Base-by-base conservation (phyloP, 441 rosid species). In the Euphorbia neoarborescens region DNA sequence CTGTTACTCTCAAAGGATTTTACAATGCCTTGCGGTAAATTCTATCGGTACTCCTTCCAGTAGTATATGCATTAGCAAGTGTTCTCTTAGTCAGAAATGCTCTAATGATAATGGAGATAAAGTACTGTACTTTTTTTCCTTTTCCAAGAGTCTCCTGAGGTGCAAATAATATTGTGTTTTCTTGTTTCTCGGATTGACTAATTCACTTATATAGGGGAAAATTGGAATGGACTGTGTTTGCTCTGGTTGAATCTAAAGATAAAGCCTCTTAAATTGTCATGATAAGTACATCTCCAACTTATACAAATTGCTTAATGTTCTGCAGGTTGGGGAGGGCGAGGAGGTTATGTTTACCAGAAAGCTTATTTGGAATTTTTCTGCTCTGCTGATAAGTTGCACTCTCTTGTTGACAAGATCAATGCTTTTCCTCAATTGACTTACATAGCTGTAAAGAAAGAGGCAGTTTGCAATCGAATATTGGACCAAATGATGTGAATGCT, bases 321-420 rank as follows among this genome's bases (percentile, higher is more conserved):
- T 75, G 79, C 85, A 92, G 99, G 99, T 73, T 94, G 98, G 98
- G 98, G 99, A 37, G 94, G 96, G 12, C 89, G 90, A 59, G 96
- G 99, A 25, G 99, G 99, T 1, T 89, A 88, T 71, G 91, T 90
- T 19, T 92, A 92, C 79, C 98, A 94, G 83, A 94, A 94, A 81
- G 96, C 99, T 62, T 92, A 90, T 71, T 73, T 94, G 59, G 99
- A 94, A 83, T 89, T 94, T 69, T 94, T 94, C 90, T 94, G 99
- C 82, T 84, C 96, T 30, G 80, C 66, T 76, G 89, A 86, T 25
- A 92, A 90, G 81, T 35, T 92, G 71, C 79, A 81, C 70, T 75
- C 82, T 30, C 79, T 92, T 61, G 82, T 92, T 57, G 86, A 86
- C 50, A 90, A 87, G 75, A 80, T 90, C 91, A 88, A 87, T 78